phyloP scores from a whole-genome alignment of 2,329 filamentous ascomycete genomes.

The Canariomyces notabilis region DNA sequence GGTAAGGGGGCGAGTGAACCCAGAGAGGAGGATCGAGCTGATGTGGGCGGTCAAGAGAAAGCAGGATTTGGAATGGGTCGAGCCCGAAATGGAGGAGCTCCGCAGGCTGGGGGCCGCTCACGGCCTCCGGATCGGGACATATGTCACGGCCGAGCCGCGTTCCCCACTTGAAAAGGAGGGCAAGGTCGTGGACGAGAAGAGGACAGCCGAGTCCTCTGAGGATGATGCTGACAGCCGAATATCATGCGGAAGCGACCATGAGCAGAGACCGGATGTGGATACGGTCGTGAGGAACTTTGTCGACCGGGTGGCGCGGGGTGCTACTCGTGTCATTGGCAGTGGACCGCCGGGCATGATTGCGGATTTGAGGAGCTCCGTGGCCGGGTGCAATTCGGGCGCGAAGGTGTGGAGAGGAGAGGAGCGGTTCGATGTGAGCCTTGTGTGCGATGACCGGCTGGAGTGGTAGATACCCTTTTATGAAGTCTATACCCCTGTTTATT shows the following conservation, averaged over 20 bases:
- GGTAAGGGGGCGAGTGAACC: constrained; percentile 26
- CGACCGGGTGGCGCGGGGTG: constrained; percentile 39
- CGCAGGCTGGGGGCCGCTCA: constrained; percentile 31
- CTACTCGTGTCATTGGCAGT: constrained; percentile 54
- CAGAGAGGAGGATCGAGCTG: constrained; percentile 50
- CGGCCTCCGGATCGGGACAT: constrained; percentile 50
- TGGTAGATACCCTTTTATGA: constrained; percentile 18
- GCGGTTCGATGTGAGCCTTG: constrained; percentile 49
- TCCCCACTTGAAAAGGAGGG: constrained; percentile 18
- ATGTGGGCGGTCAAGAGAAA: constrained; percentile 58
- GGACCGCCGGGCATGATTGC: constrained; percentile 56
- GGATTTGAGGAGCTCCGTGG: constrained; percentile 52
- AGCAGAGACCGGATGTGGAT: constrained; percentile 40
- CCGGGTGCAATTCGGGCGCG: constrained; percentile 45
- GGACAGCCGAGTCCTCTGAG: constrained; percentile 3
- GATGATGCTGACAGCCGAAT: constrained; percentile 27
- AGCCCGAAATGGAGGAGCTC: constrained; percentile 49
- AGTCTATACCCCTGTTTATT: too few relatives aligned
- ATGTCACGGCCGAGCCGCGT: constrained; percentile 51
- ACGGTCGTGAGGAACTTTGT: constrained; percentile 46
- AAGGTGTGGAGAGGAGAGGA: constrained; percentile 56
- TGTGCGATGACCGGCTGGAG: constrained; percentile 58
- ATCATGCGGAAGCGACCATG: constrained; percentile 7
- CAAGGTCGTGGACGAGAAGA: constrained; percentile 21
- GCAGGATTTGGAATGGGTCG: constrained; percentile 54